phyloP scores from a whole-genome alignment of 441 rosid species.

The Jatropha podagrica region DNA sequence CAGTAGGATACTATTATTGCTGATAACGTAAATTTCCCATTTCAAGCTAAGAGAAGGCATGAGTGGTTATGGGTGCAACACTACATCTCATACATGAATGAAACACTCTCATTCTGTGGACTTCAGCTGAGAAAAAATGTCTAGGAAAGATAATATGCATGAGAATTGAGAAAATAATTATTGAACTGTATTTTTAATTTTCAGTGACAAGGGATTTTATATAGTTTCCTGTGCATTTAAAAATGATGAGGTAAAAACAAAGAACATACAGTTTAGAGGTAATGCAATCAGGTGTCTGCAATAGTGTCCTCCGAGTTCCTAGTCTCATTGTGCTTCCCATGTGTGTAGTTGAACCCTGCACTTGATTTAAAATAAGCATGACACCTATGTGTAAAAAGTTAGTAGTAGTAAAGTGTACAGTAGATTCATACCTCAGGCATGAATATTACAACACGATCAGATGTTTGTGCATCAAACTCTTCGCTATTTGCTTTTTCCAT shows the following conservation, averaged over 20 bases:
- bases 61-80: neutral
- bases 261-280: constrained; percentile 59
- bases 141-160: neutral
- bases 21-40: neutral
- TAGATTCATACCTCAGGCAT: constrained; percentile 80
- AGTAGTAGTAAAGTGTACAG: neutral
- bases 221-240: neutral
- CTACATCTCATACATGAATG: neutral
- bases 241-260: constrained; percentile 1
- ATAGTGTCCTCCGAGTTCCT: constrained; percentile 83
- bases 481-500: constrained; percentile 80
- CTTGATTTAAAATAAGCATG: constrained; percentile 29
- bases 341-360: constrained; percentile 85
- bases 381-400: neutral
- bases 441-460: constrained; percentile 76
- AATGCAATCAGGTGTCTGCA: constrained; percentile 64
- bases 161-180: neutral
- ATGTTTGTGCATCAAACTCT: constrained; percentile 70
- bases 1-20: neutral
- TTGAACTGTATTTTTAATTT: neutral
- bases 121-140: neutral
- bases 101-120: neutral
- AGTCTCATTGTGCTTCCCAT: constrained; percentile 98
- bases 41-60: neutral
- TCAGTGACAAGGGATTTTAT: neutral